phyloP scores from a whole-genome alignment of 257 asterid species.

The Scutellaria minor region DNA sequence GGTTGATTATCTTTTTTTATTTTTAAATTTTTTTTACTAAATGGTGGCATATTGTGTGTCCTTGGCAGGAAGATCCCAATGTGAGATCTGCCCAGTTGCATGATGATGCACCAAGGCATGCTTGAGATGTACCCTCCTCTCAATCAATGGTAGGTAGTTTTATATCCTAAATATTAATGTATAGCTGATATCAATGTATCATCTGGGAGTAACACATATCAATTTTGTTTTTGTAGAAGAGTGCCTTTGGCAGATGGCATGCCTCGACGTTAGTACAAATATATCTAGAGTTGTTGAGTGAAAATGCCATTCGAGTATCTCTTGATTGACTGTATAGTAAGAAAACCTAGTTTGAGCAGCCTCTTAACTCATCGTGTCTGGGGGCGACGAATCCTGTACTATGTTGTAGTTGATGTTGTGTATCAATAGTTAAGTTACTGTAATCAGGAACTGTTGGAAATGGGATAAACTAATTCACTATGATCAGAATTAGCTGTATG shows the following conservation, averaged over 20 bases:
- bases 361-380: conserved; percentile 20
- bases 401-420: conserved; percentile 41
- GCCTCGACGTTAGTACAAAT: conserved; percentile 28
- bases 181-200: neutral
- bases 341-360: conserved; percentile 27
- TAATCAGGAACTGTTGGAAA: conserved; percentile 27
- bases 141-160: conserved; percentile 26
- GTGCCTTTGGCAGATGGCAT: neutral
- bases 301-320: conserved; percentile 22
- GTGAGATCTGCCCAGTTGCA: conserved; percentile 86
- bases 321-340: conserved; percentile 32
- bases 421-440: conserved; percentile 33
- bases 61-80: conserved; percentile 76
- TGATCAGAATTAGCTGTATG: conserved; percentile 31
- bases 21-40: too few species aligned
- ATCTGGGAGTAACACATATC: neutral
- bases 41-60: conserved; percentile 19
- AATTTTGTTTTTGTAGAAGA: conserved; percentile 35
- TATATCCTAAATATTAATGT: conserved; percentile 7
- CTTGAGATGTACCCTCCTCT: conserved; percentile 49
- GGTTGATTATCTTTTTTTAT: conserved; percentile 16
- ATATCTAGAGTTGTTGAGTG: conserved; percentile 29
- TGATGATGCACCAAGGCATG: conserved; percentile 78
- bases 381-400: neutral
- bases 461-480: conserved; percentile 24